Base-by-base conservation (phyloP, 2,329 filamentous ascomycete genomes). In the Pseudogymnoascus sp. region DNA sequence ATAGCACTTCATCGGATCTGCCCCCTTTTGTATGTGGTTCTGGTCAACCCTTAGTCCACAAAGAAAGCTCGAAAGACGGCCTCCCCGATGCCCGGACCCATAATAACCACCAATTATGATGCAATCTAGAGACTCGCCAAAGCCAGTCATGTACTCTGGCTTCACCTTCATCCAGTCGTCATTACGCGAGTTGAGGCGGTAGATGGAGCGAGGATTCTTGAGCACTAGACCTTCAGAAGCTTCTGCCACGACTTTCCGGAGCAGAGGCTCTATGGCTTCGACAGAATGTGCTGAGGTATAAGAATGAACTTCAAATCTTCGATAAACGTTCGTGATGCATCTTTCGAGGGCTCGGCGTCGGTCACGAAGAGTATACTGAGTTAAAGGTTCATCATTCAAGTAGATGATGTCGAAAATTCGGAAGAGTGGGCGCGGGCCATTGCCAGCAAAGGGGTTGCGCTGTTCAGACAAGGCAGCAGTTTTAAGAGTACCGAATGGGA, bases 151-250 rank as follows among this genome's bases (percentile, higher is more conserved):
- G 75, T 99, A 99, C 67, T 99, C 95, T 1, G 95, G 95, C 71
- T 99, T 99, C 7, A 99, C 93, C 74, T 99, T 99, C 77, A 97
- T 88, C 95, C 95, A 99, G 75, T 96, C 91, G 69, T 96, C 90
- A 70, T 96, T 95, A 59, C 95, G 88, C 68, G 91, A 90, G 71
- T 96, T 96, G 8, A 97, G 81, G 5, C 86, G 83, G 73, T 99
- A 99, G 71, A 85, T 83, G 0, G 93, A 96, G 4, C 88, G 83
- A 6, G 95, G 95, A 66, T 96, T 97, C 78, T 99, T 99, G 61
- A 97, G 78, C 0, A 99, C 92, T 0, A 97, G 80, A 1, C 95
- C 95, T 74, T 97, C 95, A 0, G 90, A 93, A 0, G 90, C 86
- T 67, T 93, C 89, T 1, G 90, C 91, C 7, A 99, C 88, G 1